Conservation (phyloP, 1,284 basidiomycete genomes). For the Pseudozyma flocculosa region DNA sequence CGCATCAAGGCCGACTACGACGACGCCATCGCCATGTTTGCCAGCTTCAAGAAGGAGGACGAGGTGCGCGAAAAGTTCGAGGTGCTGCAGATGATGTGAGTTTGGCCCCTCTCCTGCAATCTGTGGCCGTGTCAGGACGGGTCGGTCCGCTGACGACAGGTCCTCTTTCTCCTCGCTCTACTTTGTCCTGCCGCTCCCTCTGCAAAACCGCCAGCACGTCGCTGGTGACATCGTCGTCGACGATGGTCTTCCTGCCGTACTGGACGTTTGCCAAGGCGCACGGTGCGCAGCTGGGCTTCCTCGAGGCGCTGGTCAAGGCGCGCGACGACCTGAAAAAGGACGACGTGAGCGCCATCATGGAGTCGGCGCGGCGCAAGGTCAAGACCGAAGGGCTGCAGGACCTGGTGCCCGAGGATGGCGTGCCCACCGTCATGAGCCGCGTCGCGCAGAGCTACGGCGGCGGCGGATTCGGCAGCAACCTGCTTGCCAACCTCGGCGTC, state of each 20-base stretch:
- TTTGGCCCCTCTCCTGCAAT: not conserved
- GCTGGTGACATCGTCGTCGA: constrained; percentile 83
- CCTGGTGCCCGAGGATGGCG: constrained; percentile 40
- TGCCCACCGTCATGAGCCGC: constrained; percentile 47
- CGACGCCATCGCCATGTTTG: constrained; percentile 78
- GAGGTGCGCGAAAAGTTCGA: constrained; percentile 83
- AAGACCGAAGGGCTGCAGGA: constrained; percentile 59
- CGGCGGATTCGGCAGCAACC: constrained; percentile 17
- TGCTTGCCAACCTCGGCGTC: constrained; percentile 21
- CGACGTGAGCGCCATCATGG: constrained; percentile 87
- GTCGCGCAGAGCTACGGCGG: constrained; percentile 39
- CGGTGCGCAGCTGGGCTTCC: constrained; percentile 87
- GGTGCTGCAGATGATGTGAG: constrained; percentile 69
- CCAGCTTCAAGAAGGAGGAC: constrained; percentile 72
- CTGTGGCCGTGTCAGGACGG: too few species aligned
- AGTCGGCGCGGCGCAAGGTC: constrained; percentile 85
- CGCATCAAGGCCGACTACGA: constrained; percentile 80
- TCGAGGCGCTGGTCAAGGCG: constrained; percentile 84
- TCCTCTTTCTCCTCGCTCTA: too few species aligned
- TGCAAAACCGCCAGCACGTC: too few species aligned
- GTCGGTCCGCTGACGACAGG: too few species aligned
- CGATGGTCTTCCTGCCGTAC: constrained; percentile 88
- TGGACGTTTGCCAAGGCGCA: constrained; percentile 92
- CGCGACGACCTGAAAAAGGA: constrained; percentile 87
- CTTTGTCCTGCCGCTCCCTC: too few species aligned